phyloP scores from a whole-genome alignment of 2,329 filamentous ascomycete genomes.

The Tothia fuscella region DNA sequence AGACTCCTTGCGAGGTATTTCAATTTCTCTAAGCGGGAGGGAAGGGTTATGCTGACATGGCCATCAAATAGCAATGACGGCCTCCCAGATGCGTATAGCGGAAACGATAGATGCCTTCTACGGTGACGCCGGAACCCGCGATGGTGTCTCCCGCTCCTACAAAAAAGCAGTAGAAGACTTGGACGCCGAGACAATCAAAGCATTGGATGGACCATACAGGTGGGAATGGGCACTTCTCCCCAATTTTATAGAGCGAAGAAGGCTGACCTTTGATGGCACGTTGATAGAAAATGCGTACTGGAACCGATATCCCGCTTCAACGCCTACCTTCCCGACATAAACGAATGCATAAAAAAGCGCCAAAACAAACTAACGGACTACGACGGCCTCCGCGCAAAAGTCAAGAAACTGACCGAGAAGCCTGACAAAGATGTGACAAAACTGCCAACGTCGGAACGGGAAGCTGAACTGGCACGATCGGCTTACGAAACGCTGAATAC shows the following conservation, averaged over 20 bases:
- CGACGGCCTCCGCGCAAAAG: constrained; percentile 86
- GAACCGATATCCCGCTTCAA: constrained; percentile 95
- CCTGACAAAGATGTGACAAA: constrained; percentile 98
- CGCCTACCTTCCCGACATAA: constrained; percentile 97
- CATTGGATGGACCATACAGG: constrained; percentile 90
- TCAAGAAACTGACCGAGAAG: constrained; percentile 95
- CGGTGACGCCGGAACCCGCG: constrained; percentile 84
- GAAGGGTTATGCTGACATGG: constrained; percentile 1
- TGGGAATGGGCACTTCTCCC: too few species aligned
- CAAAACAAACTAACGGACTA: constrained; percentile 98
- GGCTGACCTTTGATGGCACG: too few species aligned
- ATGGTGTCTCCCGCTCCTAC: constrained; percentile 92
- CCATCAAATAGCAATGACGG: constrained; percentile 71
- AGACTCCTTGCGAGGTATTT: constrained; percentile 77
- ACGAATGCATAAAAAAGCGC: constrained; percentile 98
- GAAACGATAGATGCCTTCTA: constrained; percentile 99
- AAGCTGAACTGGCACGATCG: constrained; percentile 83
- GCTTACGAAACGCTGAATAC: constrained; percentile 97
- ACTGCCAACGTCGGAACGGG: constrained; percentile 89
- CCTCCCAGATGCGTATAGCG: constrained; percentile 97
- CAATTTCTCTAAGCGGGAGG: background rate
- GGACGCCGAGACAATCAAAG: constrained; percentile 97
- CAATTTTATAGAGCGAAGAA: constrained; percentile 49
- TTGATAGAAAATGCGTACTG: constrained; percentile 51
- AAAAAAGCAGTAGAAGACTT: constrained; percentile 97